Base-by-base conservation (phyloP, 192 early-diverging fungal genomes). In the Geosiphon pyriformis region DNA sequence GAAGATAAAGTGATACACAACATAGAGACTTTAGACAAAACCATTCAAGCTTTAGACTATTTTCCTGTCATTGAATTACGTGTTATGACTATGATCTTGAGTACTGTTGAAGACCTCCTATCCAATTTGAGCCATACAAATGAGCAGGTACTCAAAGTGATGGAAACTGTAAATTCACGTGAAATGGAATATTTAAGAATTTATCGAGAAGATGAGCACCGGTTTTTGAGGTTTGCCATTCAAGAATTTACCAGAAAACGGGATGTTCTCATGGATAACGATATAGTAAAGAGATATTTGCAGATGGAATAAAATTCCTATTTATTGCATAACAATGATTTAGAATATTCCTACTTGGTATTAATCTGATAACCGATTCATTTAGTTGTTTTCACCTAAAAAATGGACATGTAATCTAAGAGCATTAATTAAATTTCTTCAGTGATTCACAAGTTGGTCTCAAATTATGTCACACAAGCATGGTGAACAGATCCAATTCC, bases 241-340 rank as follows among this genome's bases (percentile, higher is more conserved):
- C 48, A 64, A 33, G 61, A 64, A 33, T 64, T 64, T 25, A 64
- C 61, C 1, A 64, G 61, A 32, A 64, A 64, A 12, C 61, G 61
- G 20, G 61, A 64, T 10, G 20, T 49, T 52, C 52, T 64, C 22
- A 52, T 51, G 49, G 2, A 11, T 18, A 47, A 64, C 22, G 61
- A 64, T 34, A 22, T 48, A 47, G 60, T 61, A 18, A 25, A 61
- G 48, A 31, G 60, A 42, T 60, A 33, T 42, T 33, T 42, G 30
- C 26, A 18, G 23, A 30, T 29, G n/a, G 55, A 57, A 42, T 6
- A 42, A 42, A 10, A 42, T 10, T 42, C n/a, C n/a, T n/a, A n/a
- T n/a, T n/a, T n/a, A n/a, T n/a, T n/a, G n/a, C n/a, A n/a, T n/a
- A n/a, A n/a, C n/a, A n/a, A n/a, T n/a, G n/a, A n/a, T n/a, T n/a